Conservation (phyloP, 2,329 filamentous ascomycete genomes). For the Hortaea sp. region DNA sequence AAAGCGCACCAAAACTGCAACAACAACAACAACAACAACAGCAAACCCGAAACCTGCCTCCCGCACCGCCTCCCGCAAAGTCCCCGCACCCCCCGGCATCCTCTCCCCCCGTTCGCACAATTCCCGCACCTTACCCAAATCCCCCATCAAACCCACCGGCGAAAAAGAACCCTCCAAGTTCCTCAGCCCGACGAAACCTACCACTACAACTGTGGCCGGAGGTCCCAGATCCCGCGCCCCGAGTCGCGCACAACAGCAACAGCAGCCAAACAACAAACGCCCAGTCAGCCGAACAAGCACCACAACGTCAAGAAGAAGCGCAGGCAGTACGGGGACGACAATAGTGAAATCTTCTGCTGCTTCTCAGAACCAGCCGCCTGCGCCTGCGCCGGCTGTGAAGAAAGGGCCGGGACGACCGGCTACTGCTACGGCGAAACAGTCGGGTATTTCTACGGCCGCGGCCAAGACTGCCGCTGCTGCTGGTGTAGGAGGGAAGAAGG, state of each 20-base stretch:
- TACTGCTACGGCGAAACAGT: too few relatives aligned
- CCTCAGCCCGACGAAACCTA: conserved; percentile 43
- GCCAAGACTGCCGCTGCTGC: conserved; percentile 1
- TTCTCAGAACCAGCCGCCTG: neutral
- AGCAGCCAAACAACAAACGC: conserved; percentile 26
- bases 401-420: too few relatives aligned
- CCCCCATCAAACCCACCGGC: conserved; percentile 33
- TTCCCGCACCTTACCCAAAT: conserved; percentile 55
- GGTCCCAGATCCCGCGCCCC: conserved; percentile 48
- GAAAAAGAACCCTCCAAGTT: conserved; percentile 48
- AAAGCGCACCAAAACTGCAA: conserved; percentile 42
- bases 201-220: neutral
- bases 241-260: conserved; percentile 31
- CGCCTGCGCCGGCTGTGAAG: too few relatives aligned
- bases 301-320: conserved; percentile 27
- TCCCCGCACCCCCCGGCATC: conserved; percentile 31
- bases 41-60: conserved; percentile 14
- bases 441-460: neutral
- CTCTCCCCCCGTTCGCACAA: conserved; percentile 79
- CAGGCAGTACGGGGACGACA: conserved; percentile 49
- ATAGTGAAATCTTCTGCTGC: conserved; percentile 40
- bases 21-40: conserved; percentile 18
- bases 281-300: conserved; percentile 33
- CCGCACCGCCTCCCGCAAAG: conserved; percentile 24
- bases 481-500: conserved; percentile 35